A percentile compares a stretch with the other conserved stretches of the same genome.
phyloP scores from a whole-genome alignment of 305 asterid genomes.

The Fraxinus baroniana region DNA sequence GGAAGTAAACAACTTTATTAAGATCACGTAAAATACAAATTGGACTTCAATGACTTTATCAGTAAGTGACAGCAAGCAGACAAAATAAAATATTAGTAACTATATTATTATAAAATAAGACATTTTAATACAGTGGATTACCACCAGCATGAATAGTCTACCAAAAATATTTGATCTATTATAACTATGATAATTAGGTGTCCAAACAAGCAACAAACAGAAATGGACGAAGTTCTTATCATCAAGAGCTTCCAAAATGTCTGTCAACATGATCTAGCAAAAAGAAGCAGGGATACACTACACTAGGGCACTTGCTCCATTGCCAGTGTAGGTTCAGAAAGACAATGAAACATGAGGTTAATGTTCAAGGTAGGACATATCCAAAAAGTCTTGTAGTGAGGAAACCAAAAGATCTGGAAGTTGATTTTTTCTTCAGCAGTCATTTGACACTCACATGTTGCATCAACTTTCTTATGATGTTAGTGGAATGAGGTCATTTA shows the following conservation, averaged over 20 bases:
- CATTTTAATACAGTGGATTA: not conserved
- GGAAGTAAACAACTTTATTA: constrained; percentile 6
- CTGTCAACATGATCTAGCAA: not conserved
- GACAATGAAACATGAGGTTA: not conserved
- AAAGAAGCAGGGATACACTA: not conserved
- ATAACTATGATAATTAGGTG: not conserved
- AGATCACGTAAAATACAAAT: not conserved
- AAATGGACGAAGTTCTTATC: not conserved
- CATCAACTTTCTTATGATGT: not conserved
- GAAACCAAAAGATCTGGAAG: not conserved
- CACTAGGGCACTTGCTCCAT: not conserved
- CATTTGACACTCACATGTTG: not conserved
- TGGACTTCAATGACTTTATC: not conserved
- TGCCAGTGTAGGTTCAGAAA: not conserved
- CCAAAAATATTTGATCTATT: not conserved
- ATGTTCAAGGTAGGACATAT: not conserved
- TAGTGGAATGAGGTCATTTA: not conserved
- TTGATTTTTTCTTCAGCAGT: not conserved
- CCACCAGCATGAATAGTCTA: not conserved
- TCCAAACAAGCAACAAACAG: not conserved
- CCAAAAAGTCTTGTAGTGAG: not conserved
- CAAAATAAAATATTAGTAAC: not conserved
- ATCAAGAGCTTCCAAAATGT: not conserved
- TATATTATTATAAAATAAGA: not conserved
- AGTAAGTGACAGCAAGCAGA: not conserved